phyloP scores from a whole-genome alignment of 2,329 filamentous ascomycete genomes.

The Madurella fahalii region DNA sequence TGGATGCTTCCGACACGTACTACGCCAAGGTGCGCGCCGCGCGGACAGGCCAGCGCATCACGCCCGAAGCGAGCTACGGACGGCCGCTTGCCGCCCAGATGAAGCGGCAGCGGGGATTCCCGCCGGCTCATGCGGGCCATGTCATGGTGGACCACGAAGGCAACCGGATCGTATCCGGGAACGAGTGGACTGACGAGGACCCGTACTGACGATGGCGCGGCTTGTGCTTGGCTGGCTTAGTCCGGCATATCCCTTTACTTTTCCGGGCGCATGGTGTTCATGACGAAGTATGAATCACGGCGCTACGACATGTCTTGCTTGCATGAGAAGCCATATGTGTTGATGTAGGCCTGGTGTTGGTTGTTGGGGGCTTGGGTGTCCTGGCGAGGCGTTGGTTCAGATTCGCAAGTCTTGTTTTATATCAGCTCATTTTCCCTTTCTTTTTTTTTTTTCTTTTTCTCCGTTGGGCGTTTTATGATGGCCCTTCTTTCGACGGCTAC shows the following conservation, averaged over 20 bases:
- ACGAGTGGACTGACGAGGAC: conserved; percentile 66
- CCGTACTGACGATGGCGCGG: conserved; percentile 40
- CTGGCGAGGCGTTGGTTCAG: conserved; percentile 9
- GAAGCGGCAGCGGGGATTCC: conserved; percentile 54
- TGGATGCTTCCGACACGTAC: conserved; percentile 73
- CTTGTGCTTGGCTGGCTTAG: too few relatives aligned
- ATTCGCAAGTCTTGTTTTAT: neutral
- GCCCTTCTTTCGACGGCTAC: neutral
- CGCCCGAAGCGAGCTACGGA: conserved; percentile 43
- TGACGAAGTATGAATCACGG: conserved; percentile 29
- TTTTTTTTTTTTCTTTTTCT: conserved; percentile 2
- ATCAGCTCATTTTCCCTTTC: neutral
- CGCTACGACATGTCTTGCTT: conserved; percentile 14
- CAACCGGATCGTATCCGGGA: conserved; percentile 59
- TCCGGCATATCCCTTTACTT: neutral
- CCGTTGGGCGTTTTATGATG: neutral
- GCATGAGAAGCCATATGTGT: conserved; percentile 8
- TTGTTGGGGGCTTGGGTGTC: neutral
- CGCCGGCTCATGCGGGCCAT: conserved; percentile 45
- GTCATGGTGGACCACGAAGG: conserved; percentile 54
- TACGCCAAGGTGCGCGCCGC: conserved; percentile 72
- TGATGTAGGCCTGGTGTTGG: conserved; percentile 8
- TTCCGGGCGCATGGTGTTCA: neutral
- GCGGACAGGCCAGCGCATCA: conserved; percentile 50
- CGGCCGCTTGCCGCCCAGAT: conserved; percentile 40